These are phyloP conservation scores for Pseudonitzschia pungens DNA, from an alignment of 108 stramenopile species.

Conservation along the genomic window DNA sequence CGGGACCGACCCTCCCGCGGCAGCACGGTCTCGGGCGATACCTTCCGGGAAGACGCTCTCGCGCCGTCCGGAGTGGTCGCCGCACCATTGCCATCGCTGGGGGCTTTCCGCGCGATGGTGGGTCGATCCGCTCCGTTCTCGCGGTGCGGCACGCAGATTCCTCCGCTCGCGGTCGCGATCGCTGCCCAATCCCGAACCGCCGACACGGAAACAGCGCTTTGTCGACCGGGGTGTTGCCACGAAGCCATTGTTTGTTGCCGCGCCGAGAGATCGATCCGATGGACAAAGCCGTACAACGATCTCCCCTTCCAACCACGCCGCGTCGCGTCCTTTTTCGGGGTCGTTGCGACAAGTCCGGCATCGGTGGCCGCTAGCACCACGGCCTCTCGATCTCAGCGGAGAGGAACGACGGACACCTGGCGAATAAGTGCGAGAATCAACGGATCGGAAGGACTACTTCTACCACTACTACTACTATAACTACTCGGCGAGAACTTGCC, in stretches of 20 bases:
- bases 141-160: background rate
- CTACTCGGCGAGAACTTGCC: no score
- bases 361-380: conserved; percentile 10
- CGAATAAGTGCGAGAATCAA: no score
- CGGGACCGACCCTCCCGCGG: background rate
- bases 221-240: background rate
- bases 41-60: background rate
- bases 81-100: background rate
- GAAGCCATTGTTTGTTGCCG: background rate
- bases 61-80: background rate
- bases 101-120: background rate
- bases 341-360: background rate
- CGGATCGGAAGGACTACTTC: no score
- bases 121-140: background rate
- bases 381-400: background rate
- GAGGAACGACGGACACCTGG: background rate
- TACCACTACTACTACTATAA: no score
- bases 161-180: background rate
- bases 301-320: no score
- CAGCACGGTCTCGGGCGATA: conserved; percentile 3
- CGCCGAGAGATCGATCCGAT: background rate
- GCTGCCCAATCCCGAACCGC: background rate
- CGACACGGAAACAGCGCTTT: background rate
- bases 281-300: conserved; percentile 2
- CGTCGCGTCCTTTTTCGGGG: background rate